Base-by-base conservation (phyloP, 78 protist species). In the Dictyostelium firmibasis region DNA sequence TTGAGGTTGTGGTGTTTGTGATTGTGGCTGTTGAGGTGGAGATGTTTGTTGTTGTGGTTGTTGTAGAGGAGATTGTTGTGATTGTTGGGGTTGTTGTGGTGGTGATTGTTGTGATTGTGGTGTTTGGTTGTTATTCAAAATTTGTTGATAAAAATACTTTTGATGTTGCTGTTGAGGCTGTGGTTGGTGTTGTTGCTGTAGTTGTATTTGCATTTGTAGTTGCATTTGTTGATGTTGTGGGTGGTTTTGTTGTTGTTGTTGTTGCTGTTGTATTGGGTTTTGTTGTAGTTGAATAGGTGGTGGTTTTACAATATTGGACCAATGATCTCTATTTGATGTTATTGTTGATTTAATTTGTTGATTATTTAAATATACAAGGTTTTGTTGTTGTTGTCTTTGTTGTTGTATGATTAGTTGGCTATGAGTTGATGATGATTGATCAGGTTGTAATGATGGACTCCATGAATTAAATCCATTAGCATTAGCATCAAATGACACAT, bases 1-100 rank as follows among this genome's bases (percentile, higher is more conserved):
- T 74, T 75, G 82, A 3, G 11, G 38, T 74, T 75, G 82, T 13
- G 11, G 2, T 27, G 9, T 31, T 23, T 23, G 25, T 7, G 6
- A 13, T 7, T 85, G 81, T 70, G 33, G 41, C 33, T 47, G 16
- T 16, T 18, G 23, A 62, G 36, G 64, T 35, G 57, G 44, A 9
- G 57, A 41, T 69, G 72, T 23, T 44, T 84, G 88, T 33, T 27
- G 10, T n/a, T 36, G 31, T 4, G n/a, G 2, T 25, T 62, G 72
- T 83, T 25, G 94, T 81, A 70, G 81, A 85, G 27, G 78, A 78
- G 60, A 85, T 85, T 3, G 93, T 82, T 11, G 69, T 85, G 50
- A 79, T 27, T 41, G 81, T 70, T 41, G 64, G 0, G n/a, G 2
- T 25, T 62, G 72, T 83, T 25, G 94, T 81, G 67, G 81, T 85